phyloP scores from a whole-genome alignment of 2,329 filamentous ascomycete genomes.

The Tolypocladium guangdongense region DNA sequence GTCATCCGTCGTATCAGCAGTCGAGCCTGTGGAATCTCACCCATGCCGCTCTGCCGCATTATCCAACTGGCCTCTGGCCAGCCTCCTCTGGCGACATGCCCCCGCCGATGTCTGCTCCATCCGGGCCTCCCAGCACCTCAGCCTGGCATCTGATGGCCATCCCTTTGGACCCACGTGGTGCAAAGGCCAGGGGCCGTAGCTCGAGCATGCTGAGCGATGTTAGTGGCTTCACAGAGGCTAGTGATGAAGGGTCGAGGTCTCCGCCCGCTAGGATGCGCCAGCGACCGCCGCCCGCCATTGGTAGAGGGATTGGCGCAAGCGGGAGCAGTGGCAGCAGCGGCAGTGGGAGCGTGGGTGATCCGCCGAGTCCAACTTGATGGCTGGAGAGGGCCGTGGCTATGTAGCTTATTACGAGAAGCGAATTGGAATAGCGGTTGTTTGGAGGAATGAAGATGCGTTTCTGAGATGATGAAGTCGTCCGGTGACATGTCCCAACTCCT shows the following conservation, averaged over 20 bases:
- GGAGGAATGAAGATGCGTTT: neutral
- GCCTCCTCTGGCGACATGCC: constrained; percentile 21
- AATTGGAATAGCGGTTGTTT: constrained; percentile 1
- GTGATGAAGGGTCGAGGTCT: constrained; percentile 33
- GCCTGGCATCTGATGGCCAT: constrained; percentile 26
- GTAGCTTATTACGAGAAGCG: neutral
- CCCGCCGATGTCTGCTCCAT: constrained; percentile 17
- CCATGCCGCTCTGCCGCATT: constrained; percentile 21
- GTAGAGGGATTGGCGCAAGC: constrained; percentile 12
- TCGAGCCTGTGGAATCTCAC: constrained; percentile 23
- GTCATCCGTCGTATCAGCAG: constrained; percentile 10
- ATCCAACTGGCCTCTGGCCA: constrained; percentile 25
- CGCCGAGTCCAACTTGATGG: constrained; percentile 33
- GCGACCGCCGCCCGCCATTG: constrained; percentile 1
- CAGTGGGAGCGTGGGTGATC: constrained; percentile 39
- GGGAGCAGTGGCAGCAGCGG: constrained; percentile 35
- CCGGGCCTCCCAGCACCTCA: constrained; percentile 19
- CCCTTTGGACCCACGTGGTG: constrained; percentile 21
- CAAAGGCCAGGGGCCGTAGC: constrained; percentile 44
- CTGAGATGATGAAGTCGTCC: neutral
- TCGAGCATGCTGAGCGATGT: constrained; percentile 58
- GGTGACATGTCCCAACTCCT: neutral
- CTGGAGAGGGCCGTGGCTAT: neutral
- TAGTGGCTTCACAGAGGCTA: constrained; percentile 56
- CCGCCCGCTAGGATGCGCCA: constrained; percentile 4